Evolutionary conservation across 176 grass and related monocot species (phyloP), one percentile per base, ranked within the genome.

Genomic region (Metroxylon sagu): DNA sequence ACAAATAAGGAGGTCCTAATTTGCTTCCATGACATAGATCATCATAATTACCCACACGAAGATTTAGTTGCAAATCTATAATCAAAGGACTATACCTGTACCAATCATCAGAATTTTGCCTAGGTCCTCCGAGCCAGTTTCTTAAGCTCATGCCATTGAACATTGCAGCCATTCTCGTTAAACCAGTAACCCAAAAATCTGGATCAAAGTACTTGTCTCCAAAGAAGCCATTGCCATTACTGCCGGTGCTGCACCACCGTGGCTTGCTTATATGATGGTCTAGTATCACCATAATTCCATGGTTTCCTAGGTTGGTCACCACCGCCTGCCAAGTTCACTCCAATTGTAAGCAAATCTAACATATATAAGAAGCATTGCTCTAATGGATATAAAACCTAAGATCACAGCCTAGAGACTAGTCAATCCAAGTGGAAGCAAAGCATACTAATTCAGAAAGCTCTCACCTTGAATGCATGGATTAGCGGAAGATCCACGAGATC

Each of bases 211-310:
- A 77, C 4, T 49, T 19, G 77, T 90, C 86, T 28, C 91, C 91
- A 60, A 96, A 96, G 86, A 96, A 96, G 39, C 83, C 86, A 52
- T 87, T 96, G 28, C 86, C 91, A 58, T 96, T 86, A 19, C 21
- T 39, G 50, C 58, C 54, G 48, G 39, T 56, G 70, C 91, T 90
- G 73, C 91, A 96, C 91, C 91, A 96, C 53, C 65, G 80, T 0
- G 91, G 86, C 73, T 77, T 87, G 77, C 80, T 96, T 77, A 96
- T 16, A 80, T 96, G 91, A 68, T 96, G 90, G 70, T 68, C n/a
- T n/a, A 90, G 73, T 8, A 96, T 87, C 73, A 90, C 86, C 86
- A 96, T 96, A 12, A 96, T 25, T 49, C 75, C 65, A 56, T 71
- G 81, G 19, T 90, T 72, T 25, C 77, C 86, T 1, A 96, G 67